These are phyloP conservation scores for Clitoria ternatea DNA, from an alignment of 306 rosid species.

Conservation along the genomic window DNA sequence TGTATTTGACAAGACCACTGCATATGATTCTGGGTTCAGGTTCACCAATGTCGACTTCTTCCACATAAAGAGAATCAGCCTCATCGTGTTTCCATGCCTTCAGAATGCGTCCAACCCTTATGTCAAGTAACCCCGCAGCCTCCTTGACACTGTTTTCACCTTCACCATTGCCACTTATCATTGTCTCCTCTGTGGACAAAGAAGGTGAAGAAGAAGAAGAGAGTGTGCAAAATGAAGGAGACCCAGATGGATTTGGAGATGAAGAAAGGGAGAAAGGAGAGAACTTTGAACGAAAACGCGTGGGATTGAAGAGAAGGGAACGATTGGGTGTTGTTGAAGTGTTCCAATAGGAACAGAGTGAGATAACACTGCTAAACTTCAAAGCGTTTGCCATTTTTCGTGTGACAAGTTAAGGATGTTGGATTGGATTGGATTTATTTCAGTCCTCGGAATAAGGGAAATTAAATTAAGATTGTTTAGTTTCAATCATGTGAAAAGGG, in stretches of 20 bases:
- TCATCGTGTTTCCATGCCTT: constrained; percentile 90
- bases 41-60: constrained; percentile 84
- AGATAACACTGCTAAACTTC: constrained; percentile 24
- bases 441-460: background rate
- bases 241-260: background rate
- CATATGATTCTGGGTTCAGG: constrained; percentile 83
- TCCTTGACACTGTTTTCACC: constrained; percentile 40
- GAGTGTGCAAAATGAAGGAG: constrained; percentile 33
- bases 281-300: constrained; percentile 14
- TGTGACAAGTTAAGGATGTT: background rate
- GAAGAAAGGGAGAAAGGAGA: constrained; percentile 26
- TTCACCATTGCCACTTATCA: constrained; percentile 3
- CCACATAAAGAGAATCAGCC: constrained; percentile 87
- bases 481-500: too few relatives aligned
- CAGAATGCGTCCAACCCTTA: constrained; percentile 72
- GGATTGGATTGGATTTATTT: background rate
- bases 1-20: constrained; percentile 78
- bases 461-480: too few relatives aligned
- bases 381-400: constrained; percentile 31
- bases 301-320: constrained; percentile 9
- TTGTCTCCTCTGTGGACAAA: background rate
- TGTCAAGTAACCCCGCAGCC: constrained; percentile 69
- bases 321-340: background rate
- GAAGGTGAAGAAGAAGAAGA: constrained; percentile 7
- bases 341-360: constrained; percentile 23